These are phyloP conservation scores for Cyberlindnera sargentensis DNA, from an alignment of 805 yeast species.

Conservation along the genomic window DNA sequence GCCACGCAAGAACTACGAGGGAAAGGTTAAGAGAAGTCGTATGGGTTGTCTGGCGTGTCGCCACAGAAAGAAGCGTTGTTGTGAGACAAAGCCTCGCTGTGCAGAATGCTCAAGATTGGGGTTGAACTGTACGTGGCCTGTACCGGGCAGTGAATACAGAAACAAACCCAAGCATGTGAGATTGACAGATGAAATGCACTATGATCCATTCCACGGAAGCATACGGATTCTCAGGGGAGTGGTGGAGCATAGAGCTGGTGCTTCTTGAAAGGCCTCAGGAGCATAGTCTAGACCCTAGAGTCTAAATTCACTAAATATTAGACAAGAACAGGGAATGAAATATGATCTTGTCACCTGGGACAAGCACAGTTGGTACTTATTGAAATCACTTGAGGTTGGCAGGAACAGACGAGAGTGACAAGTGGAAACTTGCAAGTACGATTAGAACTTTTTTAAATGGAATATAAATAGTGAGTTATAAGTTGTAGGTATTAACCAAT, in stretches of 20 bases:
- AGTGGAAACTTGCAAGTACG: no score
- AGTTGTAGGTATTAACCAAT: no score
- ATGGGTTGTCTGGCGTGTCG: constrained; percentile 78
- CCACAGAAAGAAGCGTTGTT: constrained; percentile 70
- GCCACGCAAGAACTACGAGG: background rate
- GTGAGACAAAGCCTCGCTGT: constrained; percentile 63
- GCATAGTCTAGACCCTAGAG: no score
- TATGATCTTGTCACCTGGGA: no score
- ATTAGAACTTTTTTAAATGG: no score
- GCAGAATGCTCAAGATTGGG: constrained; percentile 59
- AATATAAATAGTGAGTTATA: no score
- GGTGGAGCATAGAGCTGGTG: constrained; percentile 37
- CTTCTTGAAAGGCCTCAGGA: background rate
- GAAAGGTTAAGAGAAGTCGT: constrained; percentile 40
- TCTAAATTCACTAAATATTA: no score
- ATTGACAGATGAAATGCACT: constrained; percentile 44
- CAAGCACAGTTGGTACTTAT: no score
- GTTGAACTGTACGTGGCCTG: constrained; percentile 66
- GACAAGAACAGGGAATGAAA: no score
- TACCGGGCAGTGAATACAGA: constrained; percentile 43
- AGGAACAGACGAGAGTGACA: no score
- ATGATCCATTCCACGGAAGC: constrained; percentile 48
- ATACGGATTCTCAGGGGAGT: constrained; percentile 59
- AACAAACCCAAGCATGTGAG: constrained; percentile 46
- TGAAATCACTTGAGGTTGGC: no score